Evolutionary conservation across 345 rosid genomes (phyloP).

Genomic region (Eucalyptus curtisii): DNA sequence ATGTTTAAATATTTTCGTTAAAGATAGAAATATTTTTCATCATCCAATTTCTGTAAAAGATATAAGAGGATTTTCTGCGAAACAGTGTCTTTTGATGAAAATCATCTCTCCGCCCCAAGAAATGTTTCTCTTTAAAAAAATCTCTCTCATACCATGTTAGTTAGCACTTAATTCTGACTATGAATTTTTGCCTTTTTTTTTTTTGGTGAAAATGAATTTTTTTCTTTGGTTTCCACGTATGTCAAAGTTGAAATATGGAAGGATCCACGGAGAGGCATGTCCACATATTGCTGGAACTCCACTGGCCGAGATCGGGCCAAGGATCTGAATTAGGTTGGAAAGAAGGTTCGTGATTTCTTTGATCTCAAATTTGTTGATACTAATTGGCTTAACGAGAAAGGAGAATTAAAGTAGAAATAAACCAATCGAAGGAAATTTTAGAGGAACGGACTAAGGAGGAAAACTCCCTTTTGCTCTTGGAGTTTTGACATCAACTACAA

Average conservation of each 20-base stretch:
- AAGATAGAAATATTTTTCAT: no score
- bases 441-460: not conserved
- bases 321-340: not conserved
- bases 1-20: fast-evolving
- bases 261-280: not conserved
- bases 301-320: not conserved
- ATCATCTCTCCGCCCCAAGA: not conserved
- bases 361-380: not conserved
- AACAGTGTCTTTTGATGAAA: fast-evolving
- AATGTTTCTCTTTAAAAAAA: not conserved
- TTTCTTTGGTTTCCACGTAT: not conserved
- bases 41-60: no score
- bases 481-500: not conserved
- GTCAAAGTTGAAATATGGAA: not conserved
- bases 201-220: no score
- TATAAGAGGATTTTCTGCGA: fast-evolving
- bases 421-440: not conserved
- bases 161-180: not conserved
- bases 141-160: not conserved
- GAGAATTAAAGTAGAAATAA: not conserved
- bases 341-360: not conserved
- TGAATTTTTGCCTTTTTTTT: not conserved
- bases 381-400: not conserved
- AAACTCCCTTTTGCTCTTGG: not conserved
- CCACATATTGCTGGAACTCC: not conserved